Evolutionary conservation across 31 red algal genomes (phyloP), one percentile per base, ranked within the genome.

Genomic region (Porphyra umbilicalis): DNA sequence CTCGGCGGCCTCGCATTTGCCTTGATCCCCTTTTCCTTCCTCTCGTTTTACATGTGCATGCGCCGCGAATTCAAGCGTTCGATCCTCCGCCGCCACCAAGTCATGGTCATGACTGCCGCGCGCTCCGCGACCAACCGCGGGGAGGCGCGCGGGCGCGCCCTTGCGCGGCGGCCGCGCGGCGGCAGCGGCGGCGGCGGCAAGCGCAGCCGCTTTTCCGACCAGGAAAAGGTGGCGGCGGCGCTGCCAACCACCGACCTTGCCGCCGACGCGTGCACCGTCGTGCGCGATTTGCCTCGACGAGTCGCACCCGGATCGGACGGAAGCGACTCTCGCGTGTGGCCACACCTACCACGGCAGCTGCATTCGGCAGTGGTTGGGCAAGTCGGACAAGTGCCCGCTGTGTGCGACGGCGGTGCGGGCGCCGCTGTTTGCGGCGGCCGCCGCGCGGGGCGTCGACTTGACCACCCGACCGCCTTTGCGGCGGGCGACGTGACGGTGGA

Each of bases 241-340:
- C 25, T 71, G 11, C 6, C 1, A 0, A 29, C 30, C 25, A n/a
- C 2, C 25, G 25, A 18, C 57, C 57, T 71, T 4, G 13, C 57
- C 57, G 57, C 25, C 13, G 57, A 29, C 20, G 57, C 57, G 2
- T 7, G 25, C 1, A 68, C 81, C n/a, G 37, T 0, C 36, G 9
- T 82, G 81, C 36, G 81, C 75, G 32, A 39, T 82, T 68, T 82
- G 81, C 37, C 36, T 82, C 15, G 81, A 82, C 34, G 81, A 82
- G 35, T 82, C 75, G n/a, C 68, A 82, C 25, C 35, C 35, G 20
- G 81, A 75, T 25, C 75, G 81, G 1, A 35, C 38, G 29, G 81
- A 75, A n/a, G 68, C 68, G 75, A 39, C 37, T 0, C 75, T 82
- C 33, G 75, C 35, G 25, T 82, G 81, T 82, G 75, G 34, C 33